Evolutionary conservation across 2,329 filamentous ascomycete genomes (phyloP), one percentile per base, ranked within the genome.

Genomic region (Purpureocillium takamizusanense): DNA sequence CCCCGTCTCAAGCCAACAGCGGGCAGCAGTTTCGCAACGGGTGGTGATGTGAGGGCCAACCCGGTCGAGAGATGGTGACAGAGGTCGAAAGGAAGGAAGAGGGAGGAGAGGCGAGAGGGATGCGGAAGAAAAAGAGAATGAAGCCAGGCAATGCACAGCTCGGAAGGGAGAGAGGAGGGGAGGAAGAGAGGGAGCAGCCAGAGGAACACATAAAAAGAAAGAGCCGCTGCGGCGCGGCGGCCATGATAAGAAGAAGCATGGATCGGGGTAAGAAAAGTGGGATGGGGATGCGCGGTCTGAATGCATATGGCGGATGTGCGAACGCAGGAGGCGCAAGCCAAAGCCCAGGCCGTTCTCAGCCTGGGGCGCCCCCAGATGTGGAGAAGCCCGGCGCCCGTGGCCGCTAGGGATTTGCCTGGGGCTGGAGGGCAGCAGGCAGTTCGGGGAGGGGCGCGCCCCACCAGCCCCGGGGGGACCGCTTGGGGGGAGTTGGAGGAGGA

Each of bases 261-360:
- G 21, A 25, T 25, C 21, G 21, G 21, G 29, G 34, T 27, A 21
- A 17, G 34, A 36, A 36, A 36, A 36, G 34, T 36, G 34, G 34
- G 16, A 25, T 25, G 21, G 34, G 34, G 16, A 25, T 25, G 21
- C 21, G 21, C 21, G 21, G 21, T 25, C 21, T 25, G 21, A 25
- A 25, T 25, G 21, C 21, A 25, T 25, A 25, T 25, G 21, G 21
- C 21, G 21, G 21, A 25, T 25, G 21, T 25, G 21, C 21, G 21
- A 25, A 25, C 21, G 21, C 21, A 25, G 21, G 21, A 25, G 21
- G 21, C 21, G 21, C 21, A 25, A 5, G 21, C 21, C 21, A 25
- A 25, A 29, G 34, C n/a, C 34, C 34, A 35, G 34, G 34, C 34
- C 34, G 25, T 35, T 36, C 34, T 27, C 34, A 36, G 25, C 34